Evolutionary conservation across 331 rosid genomes (phyloP), one percentile per base, ranked within the genome.

Genomic region (Telfairia occidentalis): DNA sequence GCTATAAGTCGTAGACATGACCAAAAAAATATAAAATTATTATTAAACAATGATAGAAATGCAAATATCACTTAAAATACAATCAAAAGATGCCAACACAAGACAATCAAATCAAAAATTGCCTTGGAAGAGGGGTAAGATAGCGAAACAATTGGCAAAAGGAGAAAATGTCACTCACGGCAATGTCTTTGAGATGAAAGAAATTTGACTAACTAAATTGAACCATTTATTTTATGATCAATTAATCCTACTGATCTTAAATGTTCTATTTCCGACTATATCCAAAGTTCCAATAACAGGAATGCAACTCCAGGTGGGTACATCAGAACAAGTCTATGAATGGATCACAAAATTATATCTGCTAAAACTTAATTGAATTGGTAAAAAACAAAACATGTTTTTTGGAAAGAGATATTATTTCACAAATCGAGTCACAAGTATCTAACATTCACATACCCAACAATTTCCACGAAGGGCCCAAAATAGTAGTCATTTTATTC

Each of bases 1-100:
- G 7, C 53, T 70, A 19, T 60, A 74, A 82, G 71, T 58, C 5
- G 43, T 82, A 82, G 50, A 55, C 26, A 50, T 29, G 43, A 71
- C 45, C 60, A 78, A 71, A 74, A 46, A 71, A 45, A 81, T 78
- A 30, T 60, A 60, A 52, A 71, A 19, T 12, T 13, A 48, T 60
- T 4, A 48, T 32, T 12, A 26, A 38, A 73, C 28, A 79, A 57
- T 43, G 29, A 50, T 42, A 16, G 64, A 13, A 58, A 61, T 58
- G 38, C 67, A 13, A 32, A 73, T 28, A 34, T 67, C 29, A 40
- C 45, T 35, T 61, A 57, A 35, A 45, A 40, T 26, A 48, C 26
- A 70, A 28, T 26, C 34, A 26, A 58, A 70, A 15, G 26, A 45
- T 70, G 38, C 28, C 26, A 45, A 28, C 54, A 67, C 30, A 12